Evolutionary conservation across 2,329 filamentous ascomycete species (phyloP).

Genomic region (Fusarium sp.): DNA sequence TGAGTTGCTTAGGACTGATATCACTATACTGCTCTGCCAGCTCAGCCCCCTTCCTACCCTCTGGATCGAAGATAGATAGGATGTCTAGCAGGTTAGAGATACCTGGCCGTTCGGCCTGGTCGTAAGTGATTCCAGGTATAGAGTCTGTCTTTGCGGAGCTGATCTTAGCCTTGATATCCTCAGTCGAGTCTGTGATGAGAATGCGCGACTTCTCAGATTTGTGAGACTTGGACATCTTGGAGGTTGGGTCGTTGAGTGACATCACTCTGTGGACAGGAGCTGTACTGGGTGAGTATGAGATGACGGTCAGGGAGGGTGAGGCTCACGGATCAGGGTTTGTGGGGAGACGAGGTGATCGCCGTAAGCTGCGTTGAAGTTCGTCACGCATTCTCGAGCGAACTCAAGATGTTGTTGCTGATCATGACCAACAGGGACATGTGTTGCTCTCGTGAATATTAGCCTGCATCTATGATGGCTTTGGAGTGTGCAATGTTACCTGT

Average conservation of each 20-base stretch:
- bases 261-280: constrained; percentile 88
- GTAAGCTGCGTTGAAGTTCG: constrained; percentile 86
- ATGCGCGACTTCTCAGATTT: constrained; percentile 80
- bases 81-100: constrained; percentile 90
- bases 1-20: constrained; percentile 56
- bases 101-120: constrained; percentile 77
- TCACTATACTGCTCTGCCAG: constrained; percentile 57
- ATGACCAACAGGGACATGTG: constrained; percentile 96
- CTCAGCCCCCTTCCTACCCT: constrained; percentile 56
- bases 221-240: constrained; percentile 97
- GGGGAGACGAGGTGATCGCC: constrained; percentile 74
- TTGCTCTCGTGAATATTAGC: constrained; percentile 68
- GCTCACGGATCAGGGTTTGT: constrained; percentile 77
- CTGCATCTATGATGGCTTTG: neutral
- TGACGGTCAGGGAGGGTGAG: neutral
- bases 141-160: constrained; percentile 83
- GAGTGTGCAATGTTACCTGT: constrained; percentile 66
- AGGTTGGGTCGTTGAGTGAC: constrained; percentile 81
- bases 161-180: constrained; percentile 77
- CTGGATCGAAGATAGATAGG: constrained; percentile 74
- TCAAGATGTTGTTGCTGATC: constrained; percentile 96
- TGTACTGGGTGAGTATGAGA: constrained; percentile 49
- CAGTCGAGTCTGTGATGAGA: constrained; percentile 78
- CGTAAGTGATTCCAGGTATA: constrained; percentile 75
- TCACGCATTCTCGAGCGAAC: constrained; percentile 87